A percentile compares a stretch with the other conserved stretches of the same genome.
These are phyloP conservation scores for Yamadazyma membranifaciens DNA, from an alignment of 1,139 yeast genomes.

Conservation along the genomic window DNA sequence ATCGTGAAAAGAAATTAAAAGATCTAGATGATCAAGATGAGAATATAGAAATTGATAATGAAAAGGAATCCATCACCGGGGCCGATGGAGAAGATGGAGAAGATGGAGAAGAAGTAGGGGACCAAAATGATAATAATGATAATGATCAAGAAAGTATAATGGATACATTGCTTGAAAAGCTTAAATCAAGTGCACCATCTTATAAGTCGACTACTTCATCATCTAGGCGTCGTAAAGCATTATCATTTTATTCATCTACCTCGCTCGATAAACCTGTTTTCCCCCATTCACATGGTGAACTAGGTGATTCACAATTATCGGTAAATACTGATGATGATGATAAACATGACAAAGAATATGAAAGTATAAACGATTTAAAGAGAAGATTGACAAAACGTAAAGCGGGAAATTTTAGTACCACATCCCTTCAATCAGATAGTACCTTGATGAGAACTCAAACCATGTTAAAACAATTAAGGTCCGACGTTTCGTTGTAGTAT, in stretches of 20 bases:
- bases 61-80: conserved; percentile 3
- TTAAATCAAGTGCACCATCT: conserved; percentile 32
- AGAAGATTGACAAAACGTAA: conserved; percentile 39
- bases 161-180: conserved; percentile 37
- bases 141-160: conserved; percentile 24
- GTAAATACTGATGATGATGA: neutral
- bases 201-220: conserved; percentile 20
- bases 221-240: conserved; percentile 32
- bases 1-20: conserved; percentile 8
- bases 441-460: conserved; percentile 40
- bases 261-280: conserved; percentile 22
- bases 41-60: neutral
- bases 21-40: conserved; percentile 2
- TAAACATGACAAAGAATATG: conserved; percentile 25
- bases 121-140: conserved; percentile 11
- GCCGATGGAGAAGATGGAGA: conserved; percentile 6
- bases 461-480: conserved; percentile 39
- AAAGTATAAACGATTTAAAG: conserved; percentile 39
- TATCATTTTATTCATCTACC: conserved; percentile 34
- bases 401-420: conserved; percentile 14
- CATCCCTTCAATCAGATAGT: conserved; percentile 23
- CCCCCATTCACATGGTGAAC: neutral
- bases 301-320: neutral
- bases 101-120: conserved; percentile 9
- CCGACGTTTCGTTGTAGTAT: conserved; percentile 5